Conservation (phyloP, 352 stramenopile species). For the Pythium monospermum region DNA sequence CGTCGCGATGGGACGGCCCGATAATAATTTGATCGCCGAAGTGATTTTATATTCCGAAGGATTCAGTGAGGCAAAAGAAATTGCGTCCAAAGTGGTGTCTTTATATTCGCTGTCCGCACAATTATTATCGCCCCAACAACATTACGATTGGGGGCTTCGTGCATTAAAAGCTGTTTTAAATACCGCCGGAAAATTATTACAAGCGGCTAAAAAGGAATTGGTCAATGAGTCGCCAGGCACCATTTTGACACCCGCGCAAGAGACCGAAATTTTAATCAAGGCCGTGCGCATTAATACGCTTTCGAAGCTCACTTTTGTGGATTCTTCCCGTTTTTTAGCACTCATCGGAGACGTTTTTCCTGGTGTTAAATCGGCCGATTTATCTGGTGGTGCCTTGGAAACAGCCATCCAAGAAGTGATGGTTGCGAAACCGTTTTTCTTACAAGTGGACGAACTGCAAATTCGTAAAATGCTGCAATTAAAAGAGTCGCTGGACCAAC, state of each 20-base stretch:
- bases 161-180: slow-evolving; percentile 93
- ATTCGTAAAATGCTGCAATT: slow-evolving; percentile 95
- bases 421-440: slow-evolving; percentile 80
- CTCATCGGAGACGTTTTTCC: slow-evolving; percentile 94
- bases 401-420: slow-evolving; percentile 90
- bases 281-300: slow-evolving; percentile 94
- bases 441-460: slow-evolving; percentile 88
- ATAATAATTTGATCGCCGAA: slow-evolving; percentile 88
- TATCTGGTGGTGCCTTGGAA: slow-evolving; percentile 71
- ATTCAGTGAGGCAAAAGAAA: slow-evolving; percentile 72
- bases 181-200: slow-evolving; percentile 90
- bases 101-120: slow-evolving; percentile 74
- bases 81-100: slow-evolving; percentile 77
- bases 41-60: slow-evolving; percentile 83
- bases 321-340: slow-evolving; percentile 86
- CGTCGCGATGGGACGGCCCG: slow-evolving; percentile 79
- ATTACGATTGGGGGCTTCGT: slow-evolving; percentile 89
- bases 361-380: slow-evolving; percentile 76
- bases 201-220: slow-evolving; percentile 70
- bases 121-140: slow-evolving; percentile 71
- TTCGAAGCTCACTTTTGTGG: slow-evolving; percentile 93
- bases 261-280: slow-evolving; percentile 94
- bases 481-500: slow-evolving; percentile 93
- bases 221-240: slow-evolving; percentile 18
- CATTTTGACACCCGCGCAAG: slow-evolving; percentile 57